Evolutionary conservation across 148 eudicot species (phyloP).

Genomic region (Chenopodium suecicum): DNA sequence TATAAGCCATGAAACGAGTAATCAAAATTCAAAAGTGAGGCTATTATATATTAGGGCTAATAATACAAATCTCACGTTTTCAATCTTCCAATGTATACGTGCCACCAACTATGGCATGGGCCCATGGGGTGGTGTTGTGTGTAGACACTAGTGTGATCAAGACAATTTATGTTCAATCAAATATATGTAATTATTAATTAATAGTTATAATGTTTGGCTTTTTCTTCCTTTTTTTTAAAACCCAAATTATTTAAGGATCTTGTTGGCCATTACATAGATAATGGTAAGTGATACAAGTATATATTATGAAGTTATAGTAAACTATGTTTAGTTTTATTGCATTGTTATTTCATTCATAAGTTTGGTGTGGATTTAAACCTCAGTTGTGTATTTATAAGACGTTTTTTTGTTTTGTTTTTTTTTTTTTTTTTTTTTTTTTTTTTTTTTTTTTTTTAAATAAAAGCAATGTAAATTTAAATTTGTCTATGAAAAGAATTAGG

Average conservation of each 20-base stretch:
- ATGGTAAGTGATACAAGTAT: no score
- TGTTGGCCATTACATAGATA: neutral
- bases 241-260: neutral
- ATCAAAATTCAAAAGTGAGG: neutral
- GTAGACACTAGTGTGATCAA: neutral
- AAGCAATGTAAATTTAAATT: no score
- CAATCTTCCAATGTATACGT: neutral
- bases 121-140: neutral
- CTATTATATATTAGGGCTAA: neutral
- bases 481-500: no score
- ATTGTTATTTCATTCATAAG: no score
- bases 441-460: no score
- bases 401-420: no score
- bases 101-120: neutral
- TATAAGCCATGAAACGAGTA: neutral
- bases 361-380: no score
- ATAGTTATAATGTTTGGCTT: neutral
- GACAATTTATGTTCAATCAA: neutral
- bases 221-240: neutral
- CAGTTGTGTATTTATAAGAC: no score
- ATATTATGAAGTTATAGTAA: no score
- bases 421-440: no score
- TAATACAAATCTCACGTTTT: neutral
- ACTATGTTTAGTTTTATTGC: no score
- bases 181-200: no score